Evolutionary conservation across 306 rosid genomes (phyloP), one percentile per base, ranked within the genome.

Genomic region (Lathyrus tuberosus): DNA sequence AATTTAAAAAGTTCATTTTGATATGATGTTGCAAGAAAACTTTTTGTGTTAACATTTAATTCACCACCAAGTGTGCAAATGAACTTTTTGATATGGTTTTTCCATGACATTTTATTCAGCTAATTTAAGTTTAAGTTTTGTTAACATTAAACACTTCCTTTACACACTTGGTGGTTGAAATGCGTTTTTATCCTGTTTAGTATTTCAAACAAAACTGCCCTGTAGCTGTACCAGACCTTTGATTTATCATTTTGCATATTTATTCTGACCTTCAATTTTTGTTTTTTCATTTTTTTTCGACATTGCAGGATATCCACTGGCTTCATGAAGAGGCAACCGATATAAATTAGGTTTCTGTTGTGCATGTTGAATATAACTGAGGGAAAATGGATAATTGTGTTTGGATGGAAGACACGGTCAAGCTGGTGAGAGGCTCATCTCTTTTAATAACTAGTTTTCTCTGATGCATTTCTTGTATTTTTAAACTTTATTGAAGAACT

Each of bases 281-380:
- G 17, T 22, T 75, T 44, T 15, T 46, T 61, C 46, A 24, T 64
- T 60, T 17, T 40, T 57, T 56, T 9, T 78, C 38, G 35, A 61
- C 65, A 53, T 71, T 62, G 63, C 76, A 82, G 86, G 72, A 67
- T 63, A 75, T 82, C 24, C 16, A 3, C 42, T 82, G 86, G 86
- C 5, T 75, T 79, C 54, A 54, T 16, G 80, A 78, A 67, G 81
- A 82, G 72, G 26, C 26, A 46, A 53, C 78, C 5, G 0, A 33
- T 22, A 3, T n/a, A 42, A 56, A 58, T 52, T 46, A 78, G 58
- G 59, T 58, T 70, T 65, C 60, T 78, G 73, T 12, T 26, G 73
- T 51, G 38, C 63, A 49, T 70, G 56, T 67, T 67, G 47, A 58
- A 62, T 54, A 56, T 58, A 43, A 75, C 51, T 3, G 46, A 63